Evolutionary conservation across 192 early-diverging fungal species (phyloP).

Genomic region (Rhizoclosmatium globosum): DNA sequence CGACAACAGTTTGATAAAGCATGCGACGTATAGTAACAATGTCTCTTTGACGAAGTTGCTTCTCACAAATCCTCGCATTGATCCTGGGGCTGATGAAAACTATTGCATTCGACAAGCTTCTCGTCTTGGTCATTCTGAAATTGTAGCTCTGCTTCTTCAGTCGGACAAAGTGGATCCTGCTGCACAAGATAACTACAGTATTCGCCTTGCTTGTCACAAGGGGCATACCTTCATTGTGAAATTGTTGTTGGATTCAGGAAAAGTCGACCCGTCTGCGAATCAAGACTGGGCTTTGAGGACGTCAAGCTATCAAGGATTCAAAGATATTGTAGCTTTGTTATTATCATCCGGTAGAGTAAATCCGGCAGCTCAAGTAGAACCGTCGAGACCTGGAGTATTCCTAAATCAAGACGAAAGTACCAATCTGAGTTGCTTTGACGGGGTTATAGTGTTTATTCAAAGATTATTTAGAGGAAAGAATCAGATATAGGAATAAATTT

Average conservation of each 20-base stretch:
- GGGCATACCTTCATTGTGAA: slow-evolving; percentile 18
- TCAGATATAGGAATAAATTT: too few species aligned
- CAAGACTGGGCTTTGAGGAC: neutral
- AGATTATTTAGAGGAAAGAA: too few species aligned
- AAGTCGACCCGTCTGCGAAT: slow-evolving; percentile 7
- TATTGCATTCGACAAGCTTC: slow-evolving; percentile 3
- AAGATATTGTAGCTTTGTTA: slow-evolving; percentile 9
- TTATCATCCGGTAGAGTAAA: neutral
- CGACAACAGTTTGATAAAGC: neutral
- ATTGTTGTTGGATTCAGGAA: neutral
- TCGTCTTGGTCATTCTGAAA: slow-evolving; percentile 1
- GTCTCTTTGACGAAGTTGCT: neutral
- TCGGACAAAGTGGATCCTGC: slow-evolving; percentile 2
- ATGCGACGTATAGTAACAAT: neutral
- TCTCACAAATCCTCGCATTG: neutral
- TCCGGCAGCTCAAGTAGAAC: neutral
- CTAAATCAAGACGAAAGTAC: too few species aligned
- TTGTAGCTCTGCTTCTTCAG: slow-evolving; percentile 9
- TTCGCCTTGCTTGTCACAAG: slow-evolving; percentile 17
- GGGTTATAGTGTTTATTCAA: too few species aligned
- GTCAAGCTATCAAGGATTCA: slow-evolving; percentile 5
- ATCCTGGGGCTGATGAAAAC: slow-evolving; percentile 16
- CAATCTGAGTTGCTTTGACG: too few species aligned
- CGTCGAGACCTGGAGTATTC: neutral
- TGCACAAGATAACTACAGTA: neutral